These are phyloP conservation scores for Ceratocystis huliohia DNA, from an alignment of 2,329 filamentous ascomycete genomes.

Conservation along the genomic window DNA sequence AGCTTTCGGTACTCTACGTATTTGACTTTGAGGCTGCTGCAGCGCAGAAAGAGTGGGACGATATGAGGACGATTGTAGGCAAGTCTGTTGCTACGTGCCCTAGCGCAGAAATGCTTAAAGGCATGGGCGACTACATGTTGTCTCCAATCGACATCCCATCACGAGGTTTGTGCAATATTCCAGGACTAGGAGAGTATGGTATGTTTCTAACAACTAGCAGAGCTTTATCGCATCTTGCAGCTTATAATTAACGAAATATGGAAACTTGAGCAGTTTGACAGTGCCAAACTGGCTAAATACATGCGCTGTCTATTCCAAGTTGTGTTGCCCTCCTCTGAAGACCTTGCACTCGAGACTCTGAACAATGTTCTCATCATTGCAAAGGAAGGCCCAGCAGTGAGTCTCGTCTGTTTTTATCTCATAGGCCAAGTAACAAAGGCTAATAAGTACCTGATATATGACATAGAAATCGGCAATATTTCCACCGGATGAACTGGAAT, in stretches of 20 bases:
- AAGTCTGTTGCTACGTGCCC: conserved; percentile 33
- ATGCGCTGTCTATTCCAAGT: conserved; percentile 64
- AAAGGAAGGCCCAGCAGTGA: conserved; percentile 37
- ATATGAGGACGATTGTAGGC: conserved; percentile 47
- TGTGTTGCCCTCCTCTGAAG: conserved; percentile 45
- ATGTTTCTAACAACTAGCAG: conserved; percentile 27
- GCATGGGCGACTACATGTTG: conserved; percentile 54
- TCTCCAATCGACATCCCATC: conserved; percentile 37
- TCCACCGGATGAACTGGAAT: conserved; percentile 57
- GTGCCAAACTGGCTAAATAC: conserved; percentile 56
- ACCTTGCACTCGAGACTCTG: conserved; percentile 46
- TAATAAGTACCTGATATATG: conserved; percentile 13
- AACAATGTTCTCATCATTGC: conserved; percentile 49
- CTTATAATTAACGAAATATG: conserved; percentile 59
- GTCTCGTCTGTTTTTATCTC: conserved; percentile 20
- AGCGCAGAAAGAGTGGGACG: conserved; percentile 53
- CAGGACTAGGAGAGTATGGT: background rate
- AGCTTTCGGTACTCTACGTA: conserved; percentile 53
- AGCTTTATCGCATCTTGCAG: conserved; percentile 42
- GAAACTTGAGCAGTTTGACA: conserved; percentile 42
- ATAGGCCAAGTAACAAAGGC: background rate
- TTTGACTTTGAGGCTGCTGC: conserved; percentile 71
- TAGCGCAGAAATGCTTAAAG: conserved; percentile 40
- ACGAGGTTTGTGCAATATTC: conserved; percentile 33
- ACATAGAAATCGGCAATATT: conserved; percentile 31